A percentile compares a stretch with the other conserved stretches of the same genome.
These are phyloP conservation scores for Sisymbrium irio DNA, from an alignment of 345 rosid genomes.

Conservation along the genomic window DNA sequence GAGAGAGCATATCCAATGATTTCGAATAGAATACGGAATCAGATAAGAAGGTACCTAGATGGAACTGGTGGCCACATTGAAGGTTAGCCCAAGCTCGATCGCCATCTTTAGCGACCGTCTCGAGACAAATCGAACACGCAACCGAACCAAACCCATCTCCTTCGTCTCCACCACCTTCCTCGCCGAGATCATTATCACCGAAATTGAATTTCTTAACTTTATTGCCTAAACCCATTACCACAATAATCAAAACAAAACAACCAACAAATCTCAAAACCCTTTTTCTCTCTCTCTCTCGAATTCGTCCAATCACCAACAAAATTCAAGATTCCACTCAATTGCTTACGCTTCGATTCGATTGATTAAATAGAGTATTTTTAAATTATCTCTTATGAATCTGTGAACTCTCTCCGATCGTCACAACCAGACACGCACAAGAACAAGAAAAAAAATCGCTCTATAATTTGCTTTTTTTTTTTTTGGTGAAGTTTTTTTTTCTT, in stretches of 20 bases:
- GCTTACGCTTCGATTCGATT: conserved; percentile 1
- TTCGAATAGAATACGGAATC: not conserved
- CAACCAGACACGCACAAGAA: conserved; percentile 4
- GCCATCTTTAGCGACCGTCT: conserved; percentile 62
- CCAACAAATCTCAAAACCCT: conserved; percentile 34
- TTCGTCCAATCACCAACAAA: not conserved
- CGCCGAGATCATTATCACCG: conserved; percentile 45
- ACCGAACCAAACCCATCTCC: conserved; percentile 56
- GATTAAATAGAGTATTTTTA: not conserved
- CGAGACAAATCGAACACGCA: conserved; percentile 97
- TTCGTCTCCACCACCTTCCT: conserved; percentile 48
- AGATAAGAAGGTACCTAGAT: conserved; percentile 57
- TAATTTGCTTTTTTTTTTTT: not conserved
- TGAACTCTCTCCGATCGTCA: conserved; percentile 26
- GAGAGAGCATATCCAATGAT: conserved; percentile 20
- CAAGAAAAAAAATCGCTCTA: not conserved
- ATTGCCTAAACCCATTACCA: conserved; percentile 72
- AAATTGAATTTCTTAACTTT: conserved; percentile 36
- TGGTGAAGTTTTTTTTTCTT: not conserved
- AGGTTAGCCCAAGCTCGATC: conserved; percentile 99
- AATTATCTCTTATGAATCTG: not conserved
- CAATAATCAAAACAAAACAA: conserved; percentile 24
- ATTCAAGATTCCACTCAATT: not conserved
- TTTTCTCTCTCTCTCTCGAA: not conserved
- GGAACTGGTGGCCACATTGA: conserved; percentile 94